Evolutionary conservation across 2,329 filamentous ascomycete species (phyloP).

Genomic region (Ophiosphaerella korrae): DNA sequence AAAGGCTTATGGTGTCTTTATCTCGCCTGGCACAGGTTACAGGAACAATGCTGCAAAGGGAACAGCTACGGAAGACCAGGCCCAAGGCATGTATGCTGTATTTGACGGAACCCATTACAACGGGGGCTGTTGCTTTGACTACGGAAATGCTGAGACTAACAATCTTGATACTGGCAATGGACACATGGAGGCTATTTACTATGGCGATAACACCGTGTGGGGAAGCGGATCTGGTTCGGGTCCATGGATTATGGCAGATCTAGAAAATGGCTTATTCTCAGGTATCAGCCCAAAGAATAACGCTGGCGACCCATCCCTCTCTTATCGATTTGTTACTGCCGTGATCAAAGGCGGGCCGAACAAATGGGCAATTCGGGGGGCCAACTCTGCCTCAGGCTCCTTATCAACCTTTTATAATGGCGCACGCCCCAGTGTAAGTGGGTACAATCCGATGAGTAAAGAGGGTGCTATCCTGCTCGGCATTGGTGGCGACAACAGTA

Average conservation of each 20-base stretch:
- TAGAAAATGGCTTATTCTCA: constrained; percentile 70
- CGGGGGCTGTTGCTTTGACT: constrained; percentile 57
- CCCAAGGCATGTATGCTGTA: constrained; percentile 66
- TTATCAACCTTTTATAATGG: constrained; percentile 66
- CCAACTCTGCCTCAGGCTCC: constrained; percentile 58
- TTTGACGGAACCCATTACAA: constrained; percentile 67
- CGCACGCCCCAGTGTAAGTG: constrained; percentile 55
- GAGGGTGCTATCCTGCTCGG: constrained; percentile 71
- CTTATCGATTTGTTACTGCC: constrained; percentile 62
- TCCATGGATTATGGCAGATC: constrained; percentile 72
- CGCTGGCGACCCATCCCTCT: constrained; percentile 58
- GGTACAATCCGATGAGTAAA: constrained; percentile 67
- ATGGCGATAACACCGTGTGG: constrained; percentile 60
- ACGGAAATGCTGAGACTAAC: constrained; percentile 51
- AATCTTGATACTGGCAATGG: constrained; percentile 60
- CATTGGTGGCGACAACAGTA: constrained; percentile 71
- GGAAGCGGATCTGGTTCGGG: constrained; percentile 63
- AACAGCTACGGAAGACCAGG: constrained; percentile 59
- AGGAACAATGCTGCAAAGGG: constrained; percentile 62
- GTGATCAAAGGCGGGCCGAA: constrained; percentile 62
- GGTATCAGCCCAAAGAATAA: constrained; percentile 56
- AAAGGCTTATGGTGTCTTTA: constrained; percentile 68
- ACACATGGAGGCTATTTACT: constrained; percentile 74
- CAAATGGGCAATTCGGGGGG: constrained; percentile 65
- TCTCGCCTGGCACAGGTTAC: constrained; percentile 67